phyloP scores from a whole-genome alignment of 768 basidiomycete species.

The Gyrodon lividus region DNA sequence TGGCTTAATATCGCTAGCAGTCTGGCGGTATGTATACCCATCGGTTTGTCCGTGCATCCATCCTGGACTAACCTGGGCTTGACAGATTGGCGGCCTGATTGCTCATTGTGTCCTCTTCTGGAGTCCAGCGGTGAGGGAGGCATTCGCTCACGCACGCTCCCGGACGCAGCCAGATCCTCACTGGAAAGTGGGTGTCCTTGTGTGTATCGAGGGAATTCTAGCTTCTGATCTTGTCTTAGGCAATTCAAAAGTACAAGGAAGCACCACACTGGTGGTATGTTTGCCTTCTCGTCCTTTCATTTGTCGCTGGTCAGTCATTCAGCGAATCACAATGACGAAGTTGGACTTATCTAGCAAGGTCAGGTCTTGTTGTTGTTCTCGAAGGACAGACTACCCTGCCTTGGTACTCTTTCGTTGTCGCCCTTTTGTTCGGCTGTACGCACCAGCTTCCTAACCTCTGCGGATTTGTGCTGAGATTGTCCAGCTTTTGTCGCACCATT shows the following conservation, averaged over 20 bases:
- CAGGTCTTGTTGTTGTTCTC: slow-evolving; percentile 56
- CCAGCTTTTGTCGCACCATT: slow-evolving; percentile 37
- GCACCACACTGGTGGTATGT: slow-evolving; percentile 63
- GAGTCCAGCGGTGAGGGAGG: slow-evolving; percentile 48
- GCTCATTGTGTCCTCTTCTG: slow-evolving; percentile 58
- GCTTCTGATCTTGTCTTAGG: slow-evolving; percentile 24
- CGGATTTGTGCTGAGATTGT: slow-evolving; percentile 1
- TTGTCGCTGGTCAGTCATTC: slow-evolving; percentile 48
- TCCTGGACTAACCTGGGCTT: not conserved
- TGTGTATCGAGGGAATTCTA: not conserved
- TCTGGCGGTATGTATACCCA: slow-evolving; percentile 38
- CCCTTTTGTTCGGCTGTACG: slow-evolving; percentile 50
- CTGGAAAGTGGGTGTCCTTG: slow-evolving; percentile 38
- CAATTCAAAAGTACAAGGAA: slow-evolving; percentile 60
- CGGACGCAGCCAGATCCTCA: slow-evolving; percentile 56
- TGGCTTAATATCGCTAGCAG: slow-evolving; percentile 51
- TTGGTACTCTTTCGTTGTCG: slow-evolving; percentile 61
- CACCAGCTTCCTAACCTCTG: slow-evolving; percentile 30
- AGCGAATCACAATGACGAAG: not conserved
- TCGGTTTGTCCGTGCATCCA: not conserved
- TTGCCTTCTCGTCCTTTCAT: slow-evolving; percentile 46
- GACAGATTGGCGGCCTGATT: slow-evolving; percentile 57
- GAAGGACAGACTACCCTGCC: slow-evolving; percentile 62
- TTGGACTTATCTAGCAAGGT: not conserved
- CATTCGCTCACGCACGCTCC: slow-evolving; percentile 47